These are phyloP conservation scores for Epichloe sibirici DNA, from an alignment of 2,329 filamentous ascomycete species.

Conservation along the genomic window DNA sequence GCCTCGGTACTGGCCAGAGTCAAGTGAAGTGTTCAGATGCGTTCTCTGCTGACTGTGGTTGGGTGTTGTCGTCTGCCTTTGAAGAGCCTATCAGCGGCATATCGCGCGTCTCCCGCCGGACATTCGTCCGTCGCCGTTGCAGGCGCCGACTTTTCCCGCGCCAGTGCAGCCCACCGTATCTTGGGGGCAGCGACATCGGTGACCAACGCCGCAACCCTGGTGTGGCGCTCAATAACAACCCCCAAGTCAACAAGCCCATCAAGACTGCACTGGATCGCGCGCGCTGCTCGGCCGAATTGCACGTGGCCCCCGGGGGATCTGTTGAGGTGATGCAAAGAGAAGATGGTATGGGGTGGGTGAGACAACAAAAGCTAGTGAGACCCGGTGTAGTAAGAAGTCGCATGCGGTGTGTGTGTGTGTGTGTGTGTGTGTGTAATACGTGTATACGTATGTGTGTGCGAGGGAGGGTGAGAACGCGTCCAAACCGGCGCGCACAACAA, in stretches of 20 bases:
- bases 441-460: neutral
- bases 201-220: neutral
- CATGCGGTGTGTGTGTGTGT: neutral
- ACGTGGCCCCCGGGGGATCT: neutral
- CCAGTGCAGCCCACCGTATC: neutral
- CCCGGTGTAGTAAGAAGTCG: neutral
- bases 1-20: slow-evolving; percentile 3
- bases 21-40: neutral
- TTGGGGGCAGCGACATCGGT: slow-evolving; percentile 1
- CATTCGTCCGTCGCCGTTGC: neutral
- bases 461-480: neutral
- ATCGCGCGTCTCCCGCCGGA: neutral
- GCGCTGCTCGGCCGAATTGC: neutral
- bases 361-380: slow-evolving; percentile 1
- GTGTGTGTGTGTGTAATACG: too few species aligned
- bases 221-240: too few species aligned
- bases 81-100: neutral
- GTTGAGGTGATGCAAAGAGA: neutral
- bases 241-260: neutral
- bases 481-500: neutral
- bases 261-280: neutral
- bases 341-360: neutral
- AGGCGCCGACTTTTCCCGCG: slow-evolving; percentile 1
- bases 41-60: neutral
- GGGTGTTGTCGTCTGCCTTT: neutral